Conservation (phyloP, 1,284 basidiomycete genomes). For the Ceratobasidium sp. region DNA sequence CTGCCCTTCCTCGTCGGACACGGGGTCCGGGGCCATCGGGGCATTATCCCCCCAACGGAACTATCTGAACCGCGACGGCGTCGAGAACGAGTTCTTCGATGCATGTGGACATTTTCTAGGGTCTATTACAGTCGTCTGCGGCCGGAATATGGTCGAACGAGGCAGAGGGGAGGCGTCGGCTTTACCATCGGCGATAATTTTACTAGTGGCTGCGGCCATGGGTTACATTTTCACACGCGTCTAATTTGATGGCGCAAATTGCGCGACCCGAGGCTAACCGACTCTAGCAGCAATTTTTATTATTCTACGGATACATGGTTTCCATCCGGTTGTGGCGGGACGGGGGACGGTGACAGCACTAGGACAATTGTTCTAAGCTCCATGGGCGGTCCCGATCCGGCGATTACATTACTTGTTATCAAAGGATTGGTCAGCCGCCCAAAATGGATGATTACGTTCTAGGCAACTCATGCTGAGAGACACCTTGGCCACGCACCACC, state of each 20-base stretch:
- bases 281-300: conserved; percentile 1
- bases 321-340: not conserved
- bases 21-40: not conserved
- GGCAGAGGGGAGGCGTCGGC: not conserved
- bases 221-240: not conserved
- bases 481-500: too few species aligned
- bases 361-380: not conserved
- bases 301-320: not conserved
- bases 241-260: not conserved
- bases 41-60: not conserved
- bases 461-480: not conserved
- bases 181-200: not conserved
- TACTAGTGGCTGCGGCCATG: not conserved
- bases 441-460: not conserved
- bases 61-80: not conserved
- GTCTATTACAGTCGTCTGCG: not conserved
- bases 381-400: not conserved
- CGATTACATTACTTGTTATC: conserved; percentile 7
- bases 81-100: not conserved
- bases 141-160: not conserved
- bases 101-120: not conserved
- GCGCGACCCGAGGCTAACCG: too few species aligned
- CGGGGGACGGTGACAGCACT: not conserved
- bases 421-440: not conserved
- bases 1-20: not conserved